Evolutionary conservation across 257 asterid species (phyloP).

Genomic region (Mitragyna speciosa): DNA sequence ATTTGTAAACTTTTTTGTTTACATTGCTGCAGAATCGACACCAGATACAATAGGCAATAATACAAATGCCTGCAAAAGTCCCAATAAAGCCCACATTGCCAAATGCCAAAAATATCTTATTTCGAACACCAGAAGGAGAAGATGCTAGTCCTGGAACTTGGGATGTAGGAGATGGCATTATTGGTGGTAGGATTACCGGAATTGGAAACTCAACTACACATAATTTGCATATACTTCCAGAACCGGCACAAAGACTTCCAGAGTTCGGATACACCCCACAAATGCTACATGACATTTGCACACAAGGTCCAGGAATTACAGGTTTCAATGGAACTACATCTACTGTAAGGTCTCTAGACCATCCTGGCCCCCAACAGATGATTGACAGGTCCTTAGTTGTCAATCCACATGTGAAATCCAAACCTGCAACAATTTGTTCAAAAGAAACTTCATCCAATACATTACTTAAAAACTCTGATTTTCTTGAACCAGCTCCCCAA

Average conservation of each 20-base stretch:
- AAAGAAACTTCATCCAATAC: not conserved
- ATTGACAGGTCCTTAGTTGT: not conserved
- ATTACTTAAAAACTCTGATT: not conserved
- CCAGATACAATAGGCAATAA: constrained; percentile 13
- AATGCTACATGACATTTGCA: constrained; percentile 2
- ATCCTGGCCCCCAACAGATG: constrained; percentile 15
- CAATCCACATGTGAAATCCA: constrained; percentile 17
- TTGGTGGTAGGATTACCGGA: constrained; percentile 15
- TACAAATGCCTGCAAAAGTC: constrained; percentile 7
- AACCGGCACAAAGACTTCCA: constrained; percentile 17
- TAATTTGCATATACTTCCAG: constrained; percentile 16
- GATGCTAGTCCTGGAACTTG: not conserved
- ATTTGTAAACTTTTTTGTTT: not conserved
- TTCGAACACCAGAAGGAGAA: not conserved
- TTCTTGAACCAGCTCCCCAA: constrained; percentile 17
- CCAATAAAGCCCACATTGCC: constrained; percentile 14
- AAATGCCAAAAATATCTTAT: not conserved
- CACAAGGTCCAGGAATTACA: constrained; percentile 23
- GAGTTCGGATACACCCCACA: constrained; percentile 19
- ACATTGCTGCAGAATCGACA: not conserved
- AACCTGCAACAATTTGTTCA: constrained; percentile 5
- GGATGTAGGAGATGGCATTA: constrained; percentile 5
- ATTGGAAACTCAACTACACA: constrained; percentile 21
- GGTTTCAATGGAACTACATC: not conserved
- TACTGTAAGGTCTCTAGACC: not conserved